phyloP scores from a whole-genome alignment of 1,284 basidiomycete genomes.

The Trametes pubescens region DNA sequence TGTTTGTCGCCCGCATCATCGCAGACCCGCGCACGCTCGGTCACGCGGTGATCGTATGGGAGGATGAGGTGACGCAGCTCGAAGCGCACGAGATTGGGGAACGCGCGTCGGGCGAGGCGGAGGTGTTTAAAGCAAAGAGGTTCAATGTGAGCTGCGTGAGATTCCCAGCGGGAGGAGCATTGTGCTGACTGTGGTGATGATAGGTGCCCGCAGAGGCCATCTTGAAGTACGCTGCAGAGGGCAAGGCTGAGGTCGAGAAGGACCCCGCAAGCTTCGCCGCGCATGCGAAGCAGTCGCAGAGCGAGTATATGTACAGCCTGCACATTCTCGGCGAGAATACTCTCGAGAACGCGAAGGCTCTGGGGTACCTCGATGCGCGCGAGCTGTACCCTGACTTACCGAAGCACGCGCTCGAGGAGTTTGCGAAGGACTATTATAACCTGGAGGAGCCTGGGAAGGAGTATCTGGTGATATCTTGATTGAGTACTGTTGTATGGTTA shows the following conservation, averaged over 20 bases:
- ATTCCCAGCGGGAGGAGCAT: not conserved
- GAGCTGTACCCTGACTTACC: slow-evolving; percentile 38
- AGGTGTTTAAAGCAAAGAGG: slow-evolving; percentile 17
- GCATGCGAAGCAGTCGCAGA: not conserved
- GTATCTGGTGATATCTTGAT: no score
- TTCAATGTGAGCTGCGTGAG: slow-evolving; percentile 13
- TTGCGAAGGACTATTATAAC: slow-evolving; percentile 30
- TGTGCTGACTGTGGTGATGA: not conserved
- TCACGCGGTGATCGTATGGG: slow-evolving; percentile 39
- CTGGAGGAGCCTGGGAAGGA: slow-evolving; percentile 15
- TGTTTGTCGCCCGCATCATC: slow-evolving; percentile 35
- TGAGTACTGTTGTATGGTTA: no score
- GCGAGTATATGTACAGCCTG: slow-evolving; percentile 33
- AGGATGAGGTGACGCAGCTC: slow-evolving; percentile 35
- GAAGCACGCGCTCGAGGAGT: slow-evolving; percentile 30
- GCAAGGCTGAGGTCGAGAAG: slow-evolving; percentile 2
- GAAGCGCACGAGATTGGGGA: slow-evolving; percentile 31
- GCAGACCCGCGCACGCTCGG: slow-evolving; percentile 38
- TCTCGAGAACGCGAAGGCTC: slow-evolving; percentile 33
- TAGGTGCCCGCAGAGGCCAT: slow-evolving; percentile 27
- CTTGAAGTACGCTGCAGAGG: slow-evolving; percentile 1
- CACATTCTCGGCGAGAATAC: slow-evolving; percentile 34
- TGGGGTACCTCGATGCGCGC: slow-evolving; percentile 36
- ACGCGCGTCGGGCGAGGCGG: slow-evolving; percentile 26
- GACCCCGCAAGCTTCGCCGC: not conserved